A percentile compares a stretch with the other conserved stretches of the same genome.
Conservation (phyloP, 2,329 filamentous ascomycete species). For the Apiospora kogelbergensis region DNA sequence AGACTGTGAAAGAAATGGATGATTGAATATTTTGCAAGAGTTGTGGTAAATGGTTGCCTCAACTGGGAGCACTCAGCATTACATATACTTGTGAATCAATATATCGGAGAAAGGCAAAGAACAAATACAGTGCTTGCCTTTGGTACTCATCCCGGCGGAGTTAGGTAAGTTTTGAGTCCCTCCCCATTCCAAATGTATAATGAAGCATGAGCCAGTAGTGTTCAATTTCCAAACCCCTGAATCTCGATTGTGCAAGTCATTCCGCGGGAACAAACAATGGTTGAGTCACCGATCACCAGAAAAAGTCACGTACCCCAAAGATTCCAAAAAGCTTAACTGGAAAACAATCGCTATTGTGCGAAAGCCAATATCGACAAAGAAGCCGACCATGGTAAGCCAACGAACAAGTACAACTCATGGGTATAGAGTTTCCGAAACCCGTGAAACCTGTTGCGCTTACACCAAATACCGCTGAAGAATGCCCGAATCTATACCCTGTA, state of each 20-base stretch:
- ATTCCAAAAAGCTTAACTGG: background rate
- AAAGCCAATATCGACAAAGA: background rate
- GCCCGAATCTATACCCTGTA: background rate
- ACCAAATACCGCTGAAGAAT: background rate
- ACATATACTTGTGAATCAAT: background rate
- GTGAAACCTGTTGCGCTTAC: slow-evolving; percentile 5
- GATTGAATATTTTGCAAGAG: background rate
- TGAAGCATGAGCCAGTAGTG: background rate
- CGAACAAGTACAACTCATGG: background rate
- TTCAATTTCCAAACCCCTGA: background rate
- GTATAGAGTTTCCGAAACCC: slow-evolving; percentile 2
- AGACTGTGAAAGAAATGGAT: background rate
- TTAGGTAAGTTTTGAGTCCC: background rate
- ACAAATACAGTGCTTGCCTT: too few species aligned
- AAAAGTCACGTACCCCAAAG: background rate
- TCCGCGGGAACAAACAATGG: too few species aligned
- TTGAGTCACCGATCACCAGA: background rate
- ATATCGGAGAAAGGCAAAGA: background rate
- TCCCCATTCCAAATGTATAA: background rate
- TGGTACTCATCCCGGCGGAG: background rate
- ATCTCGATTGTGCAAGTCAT: too few species aligned
- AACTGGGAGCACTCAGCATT: background rate
- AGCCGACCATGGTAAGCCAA: background rate
- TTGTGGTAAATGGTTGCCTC: background rate
- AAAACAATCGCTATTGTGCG: background rate